Evolutionary conservation across 441 rosid species (phyloP).

Genomic region (Populus hybrid): DNA sequence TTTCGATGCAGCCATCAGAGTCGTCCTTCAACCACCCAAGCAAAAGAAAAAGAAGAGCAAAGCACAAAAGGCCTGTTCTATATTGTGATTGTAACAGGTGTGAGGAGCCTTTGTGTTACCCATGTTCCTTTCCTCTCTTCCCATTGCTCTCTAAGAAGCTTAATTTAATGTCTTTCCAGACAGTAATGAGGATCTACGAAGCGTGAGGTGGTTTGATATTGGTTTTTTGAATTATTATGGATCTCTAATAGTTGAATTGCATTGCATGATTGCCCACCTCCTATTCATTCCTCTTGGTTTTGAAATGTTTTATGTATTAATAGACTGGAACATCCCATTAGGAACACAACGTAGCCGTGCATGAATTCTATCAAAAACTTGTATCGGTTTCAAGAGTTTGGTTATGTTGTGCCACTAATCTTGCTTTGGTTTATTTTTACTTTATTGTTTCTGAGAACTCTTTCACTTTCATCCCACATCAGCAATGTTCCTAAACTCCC

Average conservation of each 20-base stretch:
- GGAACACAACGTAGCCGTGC: constrained; percentile 26
- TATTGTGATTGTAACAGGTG: constrained; percentile 51
- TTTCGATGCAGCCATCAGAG: constrained; percentile 84
- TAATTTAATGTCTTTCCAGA: constrained; percentile 23
- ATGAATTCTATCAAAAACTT: constrained; percentile 18
- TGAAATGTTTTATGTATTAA: constrained; percentile 40
- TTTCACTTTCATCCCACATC: neutral
- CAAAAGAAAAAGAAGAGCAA: constrained; percentile 88
- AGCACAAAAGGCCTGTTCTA: constrained; percentile 63
- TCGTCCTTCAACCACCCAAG: constrained; percentile 91
- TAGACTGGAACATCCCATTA: constrained; percentile 28
- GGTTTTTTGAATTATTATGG: constrained; percentile 31
- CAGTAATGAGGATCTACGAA: constrained; percentile 29
- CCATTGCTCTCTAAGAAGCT: constrained; percentile 28
- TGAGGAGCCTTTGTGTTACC: constrained; percentile 22
- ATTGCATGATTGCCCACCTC: constrained; percentile 26
- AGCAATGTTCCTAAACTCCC: neutral
- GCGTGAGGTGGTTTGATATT: constrained; percentile 34
- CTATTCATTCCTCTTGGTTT: constrained; percentile 27
- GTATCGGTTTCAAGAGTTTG: constrained; percentile 13
- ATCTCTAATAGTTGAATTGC: constrained; percentile 30
- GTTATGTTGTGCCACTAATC: neutral
- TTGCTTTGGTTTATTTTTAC: neutral
- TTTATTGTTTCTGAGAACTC: constrained; percentile 5
- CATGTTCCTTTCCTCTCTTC: constrained; percentile 18